These are phyloP conservation scores for Fomitopsis pulvina DNA, from an alignment of 768 basidiomycete genomes.

Conservation along the genomic window DNA sequence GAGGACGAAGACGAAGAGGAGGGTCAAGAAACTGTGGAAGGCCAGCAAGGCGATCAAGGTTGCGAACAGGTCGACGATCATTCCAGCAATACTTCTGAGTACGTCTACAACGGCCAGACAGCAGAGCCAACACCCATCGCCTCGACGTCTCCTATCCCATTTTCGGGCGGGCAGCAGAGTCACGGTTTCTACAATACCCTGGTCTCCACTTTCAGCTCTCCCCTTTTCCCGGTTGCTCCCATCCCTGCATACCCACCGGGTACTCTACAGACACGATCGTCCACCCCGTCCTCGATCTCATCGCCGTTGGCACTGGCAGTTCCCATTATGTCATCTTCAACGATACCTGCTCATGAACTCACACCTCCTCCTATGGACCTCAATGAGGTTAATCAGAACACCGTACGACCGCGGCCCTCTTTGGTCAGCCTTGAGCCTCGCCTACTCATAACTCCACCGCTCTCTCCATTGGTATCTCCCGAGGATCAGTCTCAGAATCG, in stretches of 20 bases:
- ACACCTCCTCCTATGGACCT: conserved; percentile 59
- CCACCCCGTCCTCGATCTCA: conserved; percentile 83
- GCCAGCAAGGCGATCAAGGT: conserved; percentile 32
- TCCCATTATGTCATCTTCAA: conserved; percentile 70
- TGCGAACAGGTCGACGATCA: conserved; percentile 39
- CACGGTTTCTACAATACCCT: not conserved
- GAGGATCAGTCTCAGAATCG: conserved; percentile 43
- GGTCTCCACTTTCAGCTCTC: not conserved
- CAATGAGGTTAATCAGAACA: conserved; percentile 42
- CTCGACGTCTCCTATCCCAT: conserved; percentile 37
- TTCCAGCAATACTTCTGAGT: conserved; percentile 62
- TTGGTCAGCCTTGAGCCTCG: conserved; percentile 59
- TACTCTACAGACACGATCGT: conserved; percentile 64
- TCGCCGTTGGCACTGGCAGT: conserved; percentile 82
- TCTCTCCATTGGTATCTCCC: conserved; percentile 54
- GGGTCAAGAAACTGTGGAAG: conserved; percentile 23
- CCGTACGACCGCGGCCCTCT: conserved; percentile 61
- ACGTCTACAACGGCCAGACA: conserved; percentile 42
- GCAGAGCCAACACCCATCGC: conserved; percentile 67
- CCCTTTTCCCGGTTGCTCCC: conserved; percentile 25
- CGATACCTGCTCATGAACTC: conserved; percentile 40
- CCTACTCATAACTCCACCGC: conserved; percentile 65
- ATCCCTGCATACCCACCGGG: conserved; percentile 31
- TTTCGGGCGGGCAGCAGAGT: conserved; percentile 5
- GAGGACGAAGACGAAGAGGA: conserved; percentile 36